phyloP scores from a whole-genome alignment of 202 grass and related monocot genomes.

The Panicum virgatum region DNA sequence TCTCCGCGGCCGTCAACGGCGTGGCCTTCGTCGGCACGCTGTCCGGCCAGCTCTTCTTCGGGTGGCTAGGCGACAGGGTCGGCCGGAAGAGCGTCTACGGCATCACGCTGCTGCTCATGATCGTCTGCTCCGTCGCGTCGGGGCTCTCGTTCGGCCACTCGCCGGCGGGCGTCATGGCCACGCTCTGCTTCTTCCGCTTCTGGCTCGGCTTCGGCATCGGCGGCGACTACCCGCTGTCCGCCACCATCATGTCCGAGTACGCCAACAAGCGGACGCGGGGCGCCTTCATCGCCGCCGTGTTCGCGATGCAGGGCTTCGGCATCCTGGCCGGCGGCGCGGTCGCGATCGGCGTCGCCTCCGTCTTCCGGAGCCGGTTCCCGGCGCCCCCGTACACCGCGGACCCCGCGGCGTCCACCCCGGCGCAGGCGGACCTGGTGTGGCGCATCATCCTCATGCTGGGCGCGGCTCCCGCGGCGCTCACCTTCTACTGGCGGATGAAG shows the following conservation, averaged over 20 bases:
- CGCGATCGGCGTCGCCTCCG: slow-evolving; percentile 43
- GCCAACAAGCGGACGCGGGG: slow-evolving; percentile 53
- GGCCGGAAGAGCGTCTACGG: slow-evolving; percentile 58
- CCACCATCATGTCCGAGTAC: slow-evolving; percentile 63
- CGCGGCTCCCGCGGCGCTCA: slow-evolving; percentile 35
- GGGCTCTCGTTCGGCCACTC: slow-evolving; percentile 51
- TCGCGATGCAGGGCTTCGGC: slow-evolving; percentile 61
- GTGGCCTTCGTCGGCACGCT: slow-evolving; percentile 41
- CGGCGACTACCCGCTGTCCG: slow-evolving; percentile 58
- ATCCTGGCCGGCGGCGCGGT: slow-evolving; percentile 38
- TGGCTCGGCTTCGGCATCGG: slow-evolving; percentile 60
- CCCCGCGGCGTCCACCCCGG: slow-evolving; percentile 36
- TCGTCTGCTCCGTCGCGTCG: slow-evolving; percentile 44
- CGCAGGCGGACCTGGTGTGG: slow-evolving; percentile 56
- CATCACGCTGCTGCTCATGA: slow-evolving; percentile 50
- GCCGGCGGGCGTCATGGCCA: slow-evolving; percentile 35
- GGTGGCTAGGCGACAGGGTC: slow-evolving; percentile 63
- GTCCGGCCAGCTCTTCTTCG: slow-evolving; percentile 54
- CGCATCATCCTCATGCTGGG: slow-evolving; percentile 66
- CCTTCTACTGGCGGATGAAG: slow-evolving; percentile 20
- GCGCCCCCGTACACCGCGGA: slow-evolving; percentile 45
- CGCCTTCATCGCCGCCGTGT: slow-evolving; percentile 51
- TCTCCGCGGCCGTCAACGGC: slow-evolving; percentile 47
- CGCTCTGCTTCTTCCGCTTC: slow-evolving; percentile 64
- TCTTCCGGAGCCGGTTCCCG: slow-evolving; percentile 44